Percentiles rank a stretch among this genome's conserved stretches.
Conservation (phyloP, 2,329 filamentous ascomycete species). For the Septoria petroselini region DNA sequence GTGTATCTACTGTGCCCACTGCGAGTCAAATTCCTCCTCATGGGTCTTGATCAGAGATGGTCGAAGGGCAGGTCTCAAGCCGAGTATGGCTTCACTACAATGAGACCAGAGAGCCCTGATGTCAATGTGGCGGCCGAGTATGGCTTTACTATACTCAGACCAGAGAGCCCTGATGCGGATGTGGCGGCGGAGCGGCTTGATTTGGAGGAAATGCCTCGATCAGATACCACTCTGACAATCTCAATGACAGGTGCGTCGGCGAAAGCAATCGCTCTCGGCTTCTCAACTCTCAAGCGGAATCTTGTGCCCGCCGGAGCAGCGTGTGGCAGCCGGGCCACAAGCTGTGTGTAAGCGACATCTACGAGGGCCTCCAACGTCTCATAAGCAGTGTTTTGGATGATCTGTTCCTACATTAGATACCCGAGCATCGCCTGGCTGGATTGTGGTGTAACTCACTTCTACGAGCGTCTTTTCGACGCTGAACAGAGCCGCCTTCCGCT, state of each 20-base stretch:
- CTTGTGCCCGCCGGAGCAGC: slow-evolving; percentile 44
- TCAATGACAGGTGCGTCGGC: slow-evolving; percentile 70
- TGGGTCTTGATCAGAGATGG: too few relatives aligned
- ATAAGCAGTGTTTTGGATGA: slow-evolving; percentile 44
- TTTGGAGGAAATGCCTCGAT: background rate
- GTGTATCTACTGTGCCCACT: too few relatives aligned
- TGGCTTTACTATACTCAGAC: slow-evolving; percentile 21
- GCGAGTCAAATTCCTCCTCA: background rate
- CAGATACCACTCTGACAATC: slow-evolving; percentile 39
- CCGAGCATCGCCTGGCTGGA: background rate
- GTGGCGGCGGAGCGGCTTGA: background rate
- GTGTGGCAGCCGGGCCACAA: slow-evolving; percentile 36
- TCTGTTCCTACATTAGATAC: slow-evolving; percentile 31
- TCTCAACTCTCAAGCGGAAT: slow-evolving; percentile 63
- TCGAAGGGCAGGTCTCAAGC: background rate
- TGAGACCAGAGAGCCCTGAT: background rate
- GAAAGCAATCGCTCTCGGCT: slow-evolving; percentile 69
- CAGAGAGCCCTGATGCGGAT: background rate
- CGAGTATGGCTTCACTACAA: slow-evolving; percentile 24
- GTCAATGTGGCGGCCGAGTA: slow-evolving; percentile 14
- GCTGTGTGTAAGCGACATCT: slow-evolving; percentile 45
- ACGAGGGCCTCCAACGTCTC: slow-evolving; percentile 50
- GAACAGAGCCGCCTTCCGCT: slow-evolving; percentile 42
- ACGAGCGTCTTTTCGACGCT: slow-evolving; percentile 60
- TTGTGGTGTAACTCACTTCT: slow-evolving; percentile 51